Evolutionary conservation across 164 flowering plant genomes (phyloP), one percentile per base, ranked within the genome.

Genomic region (Vitis labrusca): DNA sequence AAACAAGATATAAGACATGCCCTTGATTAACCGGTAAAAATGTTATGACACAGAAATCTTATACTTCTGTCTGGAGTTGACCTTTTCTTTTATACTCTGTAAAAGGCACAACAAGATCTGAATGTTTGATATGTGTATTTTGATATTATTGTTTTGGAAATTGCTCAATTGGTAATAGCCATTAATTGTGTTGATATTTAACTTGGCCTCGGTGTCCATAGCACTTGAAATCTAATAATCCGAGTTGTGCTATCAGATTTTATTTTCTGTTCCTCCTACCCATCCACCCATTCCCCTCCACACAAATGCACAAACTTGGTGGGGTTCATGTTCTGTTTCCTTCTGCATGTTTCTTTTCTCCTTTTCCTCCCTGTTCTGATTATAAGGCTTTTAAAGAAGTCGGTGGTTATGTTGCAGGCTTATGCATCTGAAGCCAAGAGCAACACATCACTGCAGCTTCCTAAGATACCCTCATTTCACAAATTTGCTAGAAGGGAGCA

Each of bases 391-490:
- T 2, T 58, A 3, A 16, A 64, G 58, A 52, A 64, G 30, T 72
- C 47, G 32, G 11, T 54, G 53, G 48, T 70, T 63, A 10, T n/a
- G 10, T 59, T 84, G 83, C 90, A 96, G 99, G 99, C 98, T 68
- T 91, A 84, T 86, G 92, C 94, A 71, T 83, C 91, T 59, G 94
- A 84, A 85, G 91, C 91, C 73, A 85, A 73, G 72, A 58, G 75
- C 62, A 87, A 69, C 65, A 68, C 82, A 49, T 63, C 79, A 30
- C 77, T 82, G 73, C 93, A 86, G 78, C 94, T 91, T 76, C 99
- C 99, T 23, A 96, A 93, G 84, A 93, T 96, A 74, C 99, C 93
- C 14, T 96, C 99, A 10, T 96, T 96, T 75, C 93, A 93, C 74
- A 96, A 91, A 82, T 96, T 91, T 86, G 97, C 97, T 59, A 84